phyloP scores from a whole-genome alignment of 2,329 filamentous ascomycete genomes.

The Apiospora saccharicola region DNA sequence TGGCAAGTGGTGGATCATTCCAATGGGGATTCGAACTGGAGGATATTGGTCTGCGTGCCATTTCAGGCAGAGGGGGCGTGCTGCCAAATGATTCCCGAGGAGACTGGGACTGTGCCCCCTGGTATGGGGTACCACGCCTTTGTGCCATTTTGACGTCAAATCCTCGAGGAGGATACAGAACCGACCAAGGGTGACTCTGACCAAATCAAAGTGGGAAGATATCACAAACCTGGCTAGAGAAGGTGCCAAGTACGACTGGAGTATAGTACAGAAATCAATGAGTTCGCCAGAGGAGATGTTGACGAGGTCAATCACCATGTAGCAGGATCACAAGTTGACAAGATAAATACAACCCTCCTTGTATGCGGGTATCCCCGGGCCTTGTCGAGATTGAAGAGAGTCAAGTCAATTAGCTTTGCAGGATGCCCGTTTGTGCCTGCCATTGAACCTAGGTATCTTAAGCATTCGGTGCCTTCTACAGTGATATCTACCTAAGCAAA shows the following conservation, averaged over 20 bases:
- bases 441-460: neutral
- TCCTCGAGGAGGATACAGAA: neutral
- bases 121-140: constrained; percentile 9
- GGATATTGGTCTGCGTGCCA: neutral
- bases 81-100: neutral
- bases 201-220: neutral
- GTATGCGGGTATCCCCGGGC: too few relatives aligned
- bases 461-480: neutral
- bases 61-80: constrained; percentile 11
- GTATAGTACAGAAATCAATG: neutral
- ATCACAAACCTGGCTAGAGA: neutral
- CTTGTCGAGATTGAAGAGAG: neutral
- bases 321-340: neutral
- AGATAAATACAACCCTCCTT: neutral
- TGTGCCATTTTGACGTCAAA: neutral
- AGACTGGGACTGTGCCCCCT: neutral
- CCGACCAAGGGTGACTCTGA: neutral
- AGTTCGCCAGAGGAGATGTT: neutral
- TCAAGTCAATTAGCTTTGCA: neutral
- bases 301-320: neutral
- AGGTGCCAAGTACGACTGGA: neutral
- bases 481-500: neutral
- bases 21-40: neutral
- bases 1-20: neutral
- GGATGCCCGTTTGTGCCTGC: neutral